phyloP scores from a whole-genome alignment of 345 rosid genomes.

The Corymbia maculata region DNA sequence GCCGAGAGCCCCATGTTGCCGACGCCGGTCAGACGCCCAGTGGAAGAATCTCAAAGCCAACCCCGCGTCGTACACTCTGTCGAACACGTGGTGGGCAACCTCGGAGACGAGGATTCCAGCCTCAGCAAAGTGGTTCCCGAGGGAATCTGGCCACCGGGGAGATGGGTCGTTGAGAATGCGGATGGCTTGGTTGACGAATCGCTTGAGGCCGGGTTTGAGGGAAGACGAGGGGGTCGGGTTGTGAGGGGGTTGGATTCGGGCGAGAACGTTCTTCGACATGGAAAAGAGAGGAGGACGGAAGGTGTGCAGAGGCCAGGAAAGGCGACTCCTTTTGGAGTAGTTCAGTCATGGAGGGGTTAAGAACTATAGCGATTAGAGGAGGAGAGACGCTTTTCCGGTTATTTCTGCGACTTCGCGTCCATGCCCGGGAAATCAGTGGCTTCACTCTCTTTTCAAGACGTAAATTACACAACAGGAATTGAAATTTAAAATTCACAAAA shows the following conservation, averaged over 20 bases:
- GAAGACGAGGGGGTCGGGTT: slow-evolving; percentile 12
- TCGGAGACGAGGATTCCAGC: slow-evolving; percentile 34
- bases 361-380: background rate
- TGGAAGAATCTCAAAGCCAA: slow-evolving; percentile 6
- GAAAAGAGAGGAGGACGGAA: background rate
- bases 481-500: background rate
- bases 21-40: slow-evolving; percentile 38
- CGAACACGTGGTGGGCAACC: slow-evolving; percentile 57
- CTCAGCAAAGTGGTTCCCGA: slow-evolving; percentile 21
- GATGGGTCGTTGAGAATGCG: slow-evolving; percentile 41
- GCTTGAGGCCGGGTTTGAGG: slow-evolving; percentile 20
- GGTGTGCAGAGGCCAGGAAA: background rate
- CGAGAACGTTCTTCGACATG: slow-evolving; percentile 73
- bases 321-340: background rate
- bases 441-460: background rate
- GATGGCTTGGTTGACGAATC: slow-evolving; percentile 35
- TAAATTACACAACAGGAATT: background rate
- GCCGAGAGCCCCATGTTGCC: slow-evolving; percentile 13
- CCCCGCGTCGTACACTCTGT: slow-evolving; percentile 44
- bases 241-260: slow-evolving; percentile 57
- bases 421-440: background rate
- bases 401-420: background rate
- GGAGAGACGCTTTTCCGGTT: background rate
- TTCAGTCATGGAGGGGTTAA: background rate
- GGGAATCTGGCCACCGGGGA: slow-evolving; percentile 29